These are phyloP conservation scores for Alternaria triticimaculans DNA, from an alignment of 2,329 filamentous ascomycete species.

Conservation along the genomic window DNA sequence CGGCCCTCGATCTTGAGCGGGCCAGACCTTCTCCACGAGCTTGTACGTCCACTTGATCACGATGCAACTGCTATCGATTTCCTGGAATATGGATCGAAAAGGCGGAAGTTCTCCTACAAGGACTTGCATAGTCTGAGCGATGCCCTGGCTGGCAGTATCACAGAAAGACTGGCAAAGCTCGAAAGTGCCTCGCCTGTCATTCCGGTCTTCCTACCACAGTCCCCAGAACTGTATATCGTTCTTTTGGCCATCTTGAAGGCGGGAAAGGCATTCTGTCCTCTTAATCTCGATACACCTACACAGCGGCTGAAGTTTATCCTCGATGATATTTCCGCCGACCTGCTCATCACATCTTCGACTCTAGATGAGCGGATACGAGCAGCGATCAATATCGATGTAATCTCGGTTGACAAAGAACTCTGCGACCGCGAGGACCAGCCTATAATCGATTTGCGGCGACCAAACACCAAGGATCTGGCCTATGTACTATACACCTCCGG, in stretches of 20 bases:
- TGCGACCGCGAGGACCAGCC: conserved; percentile 26
- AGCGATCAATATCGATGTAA: conserved; percentile 43
- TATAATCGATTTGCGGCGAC: neutral
- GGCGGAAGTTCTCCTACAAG: conserved; percentile 64
- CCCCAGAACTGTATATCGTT: conserved; percentile 76
- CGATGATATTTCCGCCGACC: conserved; percentile 72
- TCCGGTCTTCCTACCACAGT: conserved; percentile 80
- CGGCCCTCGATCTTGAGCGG: conserved; percentile 61
- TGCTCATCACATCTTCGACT: conserved; percentile 69
- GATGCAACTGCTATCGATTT: conserved; percentile 67
- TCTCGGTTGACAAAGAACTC: conserved; percentile 54
- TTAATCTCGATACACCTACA: conserved; percentile 77
- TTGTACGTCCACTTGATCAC: conserved; percentile 60
- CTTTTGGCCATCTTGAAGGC: conserved; percentile 79
- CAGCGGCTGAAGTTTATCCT: conserved; percentile 83
- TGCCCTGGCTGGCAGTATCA: conserved; percentile 56
- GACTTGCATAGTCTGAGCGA: conserved; percentile 67
- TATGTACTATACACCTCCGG: conserved; percentile 96
- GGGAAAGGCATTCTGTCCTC: conserved; percentile 84
- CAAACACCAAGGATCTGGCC: conserved; percentile 60
- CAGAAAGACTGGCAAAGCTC: conserved; percentile 24
- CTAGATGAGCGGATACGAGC: conserved; percentile 52
- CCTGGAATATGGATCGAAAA: conserved; percentile 56
- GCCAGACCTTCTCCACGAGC: conserved; percentile 64
- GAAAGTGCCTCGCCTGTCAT: conserved; percentile 60